These are phyloP conservation scores for Dothideomycetidae sp. DNA, from an alignment of 2,329 filamentous ascomycete species.

Conservation along the genomic window DNA sequence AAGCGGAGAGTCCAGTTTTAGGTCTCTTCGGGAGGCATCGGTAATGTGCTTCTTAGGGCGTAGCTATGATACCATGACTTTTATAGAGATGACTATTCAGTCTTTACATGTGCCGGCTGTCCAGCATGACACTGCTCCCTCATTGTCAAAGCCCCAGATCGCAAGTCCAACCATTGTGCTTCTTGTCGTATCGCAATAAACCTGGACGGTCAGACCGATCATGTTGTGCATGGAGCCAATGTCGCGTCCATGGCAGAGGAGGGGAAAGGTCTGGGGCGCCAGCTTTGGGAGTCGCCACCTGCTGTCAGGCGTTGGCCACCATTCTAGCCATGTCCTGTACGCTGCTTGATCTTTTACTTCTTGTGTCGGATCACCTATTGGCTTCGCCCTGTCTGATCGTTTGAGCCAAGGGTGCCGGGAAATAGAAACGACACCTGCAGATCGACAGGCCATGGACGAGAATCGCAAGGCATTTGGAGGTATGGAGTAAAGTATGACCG, in stretches of 20 bases:
- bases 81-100: too few species aligned
- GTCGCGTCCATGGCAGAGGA: background rate
- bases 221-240: background rate
- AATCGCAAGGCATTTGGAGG: constrained; percentile 41
- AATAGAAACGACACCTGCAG: background rate
- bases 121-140: constrained; percentile 33
- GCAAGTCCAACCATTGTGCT: constrained; percentile 38
- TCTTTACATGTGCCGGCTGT: constrained; percentile 22
- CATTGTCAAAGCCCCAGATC: constrained; percentile 38
- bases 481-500: constrained; percentile 46
- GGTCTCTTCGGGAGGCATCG: too few species aligned
- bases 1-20: constrained; percentile 70
- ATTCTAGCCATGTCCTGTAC: background rate
- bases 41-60: too few species aligned
- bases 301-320: constrained; percentile 1
- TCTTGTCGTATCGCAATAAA: constrained; percentile 19
- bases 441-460: background rate
- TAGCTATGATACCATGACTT: too few species aligned
- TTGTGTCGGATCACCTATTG: constrained; percentile 16
- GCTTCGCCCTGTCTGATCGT: background rate
- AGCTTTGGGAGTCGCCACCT: constrained; percentile 32
- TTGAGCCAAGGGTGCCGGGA: background rate
- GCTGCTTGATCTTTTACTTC: too few species aligned
- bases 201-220: background rate
- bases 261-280: background rate